Base-by-base conservation (phyloP, 2,329 filamentous ascomycete genomes). In the Diaporthe vexans region DNA sequence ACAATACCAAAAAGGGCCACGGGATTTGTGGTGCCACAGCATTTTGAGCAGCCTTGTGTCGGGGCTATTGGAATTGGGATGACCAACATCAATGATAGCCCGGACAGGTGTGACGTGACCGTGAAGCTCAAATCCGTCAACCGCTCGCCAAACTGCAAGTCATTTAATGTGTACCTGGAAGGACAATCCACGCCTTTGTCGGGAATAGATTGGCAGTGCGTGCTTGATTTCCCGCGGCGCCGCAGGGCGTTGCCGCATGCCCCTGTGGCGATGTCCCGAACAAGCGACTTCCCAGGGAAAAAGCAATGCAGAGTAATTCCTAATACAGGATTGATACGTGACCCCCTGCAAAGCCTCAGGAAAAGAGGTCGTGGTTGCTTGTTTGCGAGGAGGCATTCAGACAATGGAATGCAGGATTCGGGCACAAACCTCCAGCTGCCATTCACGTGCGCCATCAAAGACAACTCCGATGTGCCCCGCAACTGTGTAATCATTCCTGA, bases 401-500 rank as follows among this genome's bases (percentile, higher is more conserved):
- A 19, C 59, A 63, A 17, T 17, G 17, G 21, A 21, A 10, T 11
- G 11, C 11, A 46, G n/a, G 40, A 51, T 52, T 52, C 61, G 61
- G 29, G 61, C 46, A 67, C 61, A 67, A 67, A 67, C 2, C 17
- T 40, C 37, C 29, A 43, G 17, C 43, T 1, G 19, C 40, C 29
- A 35, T 52, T 51, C 61, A 67, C 61, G 61, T 67, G 61, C 61
- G 61, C 61, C 61, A 67, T 67, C 61, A 67, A 26, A 67, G 61
- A 67, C 61, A 67, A 19, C 43, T 51, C 59, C 61, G 61, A 65
- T 26, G 61, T 51, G 33, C 61, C 61, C 61, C 61, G 61, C 61
- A 67, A 46, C 46, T 67, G 46, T 67, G 61, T 67, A 67, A 67
- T 67, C 43, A 33, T 35, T 13, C 26, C 61, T 67, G 61, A 52